Conservation (phyloP, 2,329 filamentous ascomycete genomes). For the Monilinia polystroma region DNA sequence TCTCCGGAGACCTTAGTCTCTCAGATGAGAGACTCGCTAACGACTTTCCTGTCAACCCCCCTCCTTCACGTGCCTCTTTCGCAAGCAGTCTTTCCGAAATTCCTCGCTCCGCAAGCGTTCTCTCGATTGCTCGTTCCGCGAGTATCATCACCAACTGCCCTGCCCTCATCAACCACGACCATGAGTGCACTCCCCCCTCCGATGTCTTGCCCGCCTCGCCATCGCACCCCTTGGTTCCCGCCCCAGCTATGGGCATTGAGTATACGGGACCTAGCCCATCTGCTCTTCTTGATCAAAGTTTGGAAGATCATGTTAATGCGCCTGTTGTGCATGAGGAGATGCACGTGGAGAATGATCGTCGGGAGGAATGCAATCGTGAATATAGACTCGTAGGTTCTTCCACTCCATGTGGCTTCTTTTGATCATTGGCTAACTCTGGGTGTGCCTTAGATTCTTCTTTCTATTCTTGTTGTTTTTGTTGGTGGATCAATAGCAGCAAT, state of each 20-base stretch:
- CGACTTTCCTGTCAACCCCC: no score
- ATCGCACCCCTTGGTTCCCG: no score
- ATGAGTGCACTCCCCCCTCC: background rate
- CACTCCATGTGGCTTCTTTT: accelerated
- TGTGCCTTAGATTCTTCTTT: background rate
- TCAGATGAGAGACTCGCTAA: no score
- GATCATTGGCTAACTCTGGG: background rate
- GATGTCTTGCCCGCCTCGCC: background rate
- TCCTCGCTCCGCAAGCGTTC: no score
- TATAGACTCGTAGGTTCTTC: background rate
- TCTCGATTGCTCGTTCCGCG: background rate
- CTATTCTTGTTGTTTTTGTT: background rate
- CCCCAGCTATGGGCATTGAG: background rate
- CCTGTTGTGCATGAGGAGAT: background rate
- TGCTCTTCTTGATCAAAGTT: background rate
- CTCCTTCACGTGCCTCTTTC: no score
- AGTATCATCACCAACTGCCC: background rate
- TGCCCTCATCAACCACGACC: background rate
- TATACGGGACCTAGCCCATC: background rate
- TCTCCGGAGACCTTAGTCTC: no score
- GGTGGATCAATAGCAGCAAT: background rate
- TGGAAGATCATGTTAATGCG: background rate
- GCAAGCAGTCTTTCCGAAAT: no score
- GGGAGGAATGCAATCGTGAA: background rate
- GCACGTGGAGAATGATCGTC: background rate